Conservation (phyloP, 73 alveolate genomes). For the Durusdinium trenchii region DNA sequence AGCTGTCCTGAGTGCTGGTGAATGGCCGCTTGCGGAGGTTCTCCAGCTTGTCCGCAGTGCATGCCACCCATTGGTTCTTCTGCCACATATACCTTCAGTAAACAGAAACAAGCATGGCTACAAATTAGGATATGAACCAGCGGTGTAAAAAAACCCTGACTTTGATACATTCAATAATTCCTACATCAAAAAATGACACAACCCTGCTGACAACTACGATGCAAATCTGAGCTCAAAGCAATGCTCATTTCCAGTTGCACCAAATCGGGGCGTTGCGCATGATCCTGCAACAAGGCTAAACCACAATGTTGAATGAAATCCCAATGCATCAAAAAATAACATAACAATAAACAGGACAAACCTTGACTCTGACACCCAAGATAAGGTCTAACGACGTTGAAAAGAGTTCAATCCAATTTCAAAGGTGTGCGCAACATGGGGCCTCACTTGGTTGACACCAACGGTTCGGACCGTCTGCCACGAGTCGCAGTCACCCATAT, state of each 20-base stretch:
- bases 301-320: background rate
- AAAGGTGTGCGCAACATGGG: no score
- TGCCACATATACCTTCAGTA: background rate
- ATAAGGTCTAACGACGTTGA: no score
- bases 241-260: background rate
- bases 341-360: background rate
- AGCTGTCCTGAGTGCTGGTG: no score
- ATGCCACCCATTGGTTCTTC: background rate
- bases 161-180: no score
- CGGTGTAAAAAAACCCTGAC: no score
- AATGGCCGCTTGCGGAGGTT: background rate
- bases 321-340: background rate
- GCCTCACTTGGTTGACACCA: conserved; percentile 26
- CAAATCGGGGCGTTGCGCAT: background rate
- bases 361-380: no score
- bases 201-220: no score
- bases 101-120: no score
- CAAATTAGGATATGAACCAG: no score
- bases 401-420: no score
- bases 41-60: background rate
- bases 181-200: no score
- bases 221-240: background rate
- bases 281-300: background rate
- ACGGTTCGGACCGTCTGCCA: conserved; percentile 6
- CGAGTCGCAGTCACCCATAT: background rate